Evolutionary conservation across 2,329 filamentous ascomycete species (phyloP).

Genomic region (Phialophora macrospora): DNA sequence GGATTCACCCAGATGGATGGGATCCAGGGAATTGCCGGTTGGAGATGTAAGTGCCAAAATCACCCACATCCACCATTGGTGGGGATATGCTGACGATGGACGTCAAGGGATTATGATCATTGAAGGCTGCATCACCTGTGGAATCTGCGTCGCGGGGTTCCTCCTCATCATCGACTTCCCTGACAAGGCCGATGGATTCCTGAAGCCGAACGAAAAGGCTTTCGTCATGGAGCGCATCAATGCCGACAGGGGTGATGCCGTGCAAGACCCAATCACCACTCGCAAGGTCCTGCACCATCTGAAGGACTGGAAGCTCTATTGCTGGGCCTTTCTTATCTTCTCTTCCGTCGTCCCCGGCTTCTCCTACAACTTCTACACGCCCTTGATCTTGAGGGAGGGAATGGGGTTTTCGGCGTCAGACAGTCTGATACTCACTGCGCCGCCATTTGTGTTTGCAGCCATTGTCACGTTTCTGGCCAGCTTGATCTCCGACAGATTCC

Average conservation of each 20-base stretch:
- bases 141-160: slow-evolving; percentile 42
- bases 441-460: slow-evolving; percentile 46
- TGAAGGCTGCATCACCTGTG: slow-evolving; percentile 43
- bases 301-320: slow-evolving; percentile 46
- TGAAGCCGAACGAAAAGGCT: slow-evolving; percentile 38
- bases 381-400: slow-evolving; percentile 45
- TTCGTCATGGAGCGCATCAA: slow-evolving; percentile 47
- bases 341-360: slow-evolving; percentile 41
- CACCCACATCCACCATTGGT: slow-evolving; percentile 18
- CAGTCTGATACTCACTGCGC: slow-evolving; percentile 43
- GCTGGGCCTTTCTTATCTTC: slow-evolving; percentile 20
- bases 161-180: slow-evolving; percentile 52
- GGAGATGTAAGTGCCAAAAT: slow-evolving; percentile 42
- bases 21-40: slow-evolving; percentile 44
- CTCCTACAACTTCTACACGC: slow-evolving; percentile 44
- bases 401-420: slow-evolving; percentile 46
- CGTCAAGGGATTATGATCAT: slow-evolving; percentile 39
- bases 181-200: slow-evolving; percentile 40
- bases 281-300: slow-evolving; percentile 41
- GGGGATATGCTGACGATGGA: background rate
- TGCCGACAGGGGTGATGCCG: slow-evolving; percentile 45
- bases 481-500: slow-evolving; percentile 36
- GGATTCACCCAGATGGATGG: slow-evolving; percentile 44
- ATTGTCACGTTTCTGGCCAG: slow-evolving; percentile 42
- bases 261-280: slow-evolving; percentile 40